A percentile compares a stretch with the other conserved stretches of the same genome.
These are phyloP conservation scores for Pseudogymnoascus sp. DNA, from an alignment of 2,329 filamentous ascomycete genomes.

Conservation along the genomic window DNA sequence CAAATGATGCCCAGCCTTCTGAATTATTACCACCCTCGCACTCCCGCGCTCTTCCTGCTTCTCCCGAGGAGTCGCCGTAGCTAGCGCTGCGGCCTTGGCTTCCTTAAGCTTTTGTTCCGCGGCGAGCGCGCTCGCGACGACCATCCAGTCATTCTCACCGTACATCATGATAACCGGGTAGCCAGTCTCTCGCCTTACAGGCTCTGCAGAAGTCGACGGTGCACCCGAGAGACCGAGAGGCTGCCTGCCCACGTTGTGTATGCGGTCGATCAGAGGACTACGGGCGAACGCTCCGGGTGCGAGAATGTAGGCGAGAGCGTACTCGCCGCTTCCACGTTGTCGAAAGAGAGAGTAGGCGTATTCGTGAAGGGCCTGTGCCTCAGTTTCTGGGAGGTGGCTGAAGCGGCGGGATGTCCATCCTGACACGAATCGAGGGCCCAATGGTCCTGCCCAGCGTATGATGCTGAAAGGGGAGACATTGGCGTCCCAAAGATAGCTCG, in stretches of 20 bases:
- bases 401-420: conserved; percentile 94
- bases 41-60: conserved; percentile 66
- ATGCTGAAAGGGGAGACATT: conserved; percentile 94
- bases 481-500: conserved; percentile 91
- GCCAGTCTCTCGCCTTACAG: conserved; percentile 44
- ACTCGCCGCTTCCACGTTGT: conserved; percentile 87
- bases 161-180: conserved; percentile 91
- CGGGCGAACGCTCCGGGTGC: conserved; percentile 91
- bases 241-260: conserved; percentile 81
- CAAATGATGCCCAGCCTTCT: conserved; percentile 63
- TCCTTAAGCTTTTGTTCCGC: conserved; percentile 73
- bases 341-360: conserved; percentile 94
- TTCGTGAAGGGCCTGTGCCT: conserved; percentile 79
- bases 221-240: conserved; percentile 20
- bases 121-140: conserved; percentile 75
- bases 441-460: conserved; percentile 77
- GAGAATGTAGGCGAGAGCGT: conserved; percentile 84
- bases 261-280: conserved; percentile 77
- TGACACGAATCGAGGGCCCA: conserved; percentile 86
- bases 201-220: neutral
- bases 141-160: conserved; percentile 99
- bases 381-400: conserved; percentile 72
- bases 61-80: conserved; percentile 60
- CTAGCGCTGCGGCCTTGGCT: conserved; percentile 54
- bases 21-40: conserved; percentile 75